Conservation (phyloP, 164 flowering plant genomes). For the Amborella trichopoda region DNA sequence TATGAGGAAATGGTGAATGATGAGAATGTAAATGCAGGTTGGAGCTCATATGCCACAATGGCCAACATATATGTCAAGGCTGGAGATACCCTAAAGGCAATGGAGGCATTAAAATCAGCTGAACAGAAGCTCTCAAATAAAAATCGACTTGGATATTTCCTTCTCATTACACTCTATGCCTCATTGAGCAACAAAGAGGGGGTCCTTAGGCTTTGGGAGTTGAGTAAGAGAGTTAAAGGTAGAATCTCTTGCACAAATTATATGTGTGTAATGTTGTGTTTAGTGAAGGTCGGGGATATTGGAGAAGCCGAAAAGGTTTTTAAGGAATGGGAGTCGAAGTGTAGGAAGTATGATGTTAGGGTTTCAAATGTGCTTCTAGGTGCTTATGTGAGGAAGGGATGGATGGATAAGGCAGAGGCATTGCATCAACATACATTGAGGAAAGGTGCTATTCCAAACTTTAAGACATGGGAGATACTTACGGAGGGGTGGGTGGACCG, state of each 20-base stretch:
- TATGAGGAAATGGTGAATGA: slow-evolving; percentile 35
- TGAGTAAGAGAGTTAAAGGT: slow-evolving; percentile 27
- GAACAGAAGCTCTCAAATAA: slow-evolving; percentile 30
- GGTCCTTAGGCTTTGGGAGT: slow-evolving; percentile 46
- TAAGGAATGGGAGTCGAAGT: slow-evolving; percentile 34
- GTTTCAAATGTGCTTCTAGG: slow-evolving; percentile 55
- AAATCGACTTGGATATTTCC: slow-evolving; percentile 33
- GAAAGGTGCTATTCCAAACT: slow-evolving; percentile 50
- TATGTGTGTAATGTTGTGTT: slow-evolving; percentile 28
- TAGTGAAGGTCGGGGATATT: slow-evolving; percentile 48
- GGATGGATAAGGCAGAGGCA: slow-evolving; percentile 35
- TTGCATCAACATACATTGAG: slow-evolving; percentile 33
- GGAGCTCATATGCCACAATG: slow-evolving; percentile 39
- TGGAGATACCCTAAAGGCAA: slow-evolving; percentile 28
- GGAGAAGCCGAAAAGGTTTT: slow-evolving; percentile 36
- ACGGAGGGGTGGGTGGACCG: slow-evolving; percentile 47
- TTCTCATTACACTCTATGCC: slow-evolving; percentile 42
- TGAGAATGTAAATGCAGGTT: slow-evolving; percentile 33
- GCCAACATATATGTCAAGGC: slow-evolving; percentile 30
- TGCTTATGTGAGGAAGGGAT: slow-evolving; percentile 36
- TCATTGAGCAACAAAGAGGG: slow-evolving; percentile 30
- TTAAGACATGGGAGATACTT: slow-evolving; percentile 66
- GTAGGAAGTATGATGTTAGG: slow-evolving; percentile 39
- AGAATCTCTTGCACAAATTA: slow-evolving; percentile 39
- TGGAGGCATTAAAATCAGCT: slow-evolving; percentile 22